phyloP scores from a whole-genome alignment of 208 protist genomes.

The Vickermania ingenoplastis region DNA sequence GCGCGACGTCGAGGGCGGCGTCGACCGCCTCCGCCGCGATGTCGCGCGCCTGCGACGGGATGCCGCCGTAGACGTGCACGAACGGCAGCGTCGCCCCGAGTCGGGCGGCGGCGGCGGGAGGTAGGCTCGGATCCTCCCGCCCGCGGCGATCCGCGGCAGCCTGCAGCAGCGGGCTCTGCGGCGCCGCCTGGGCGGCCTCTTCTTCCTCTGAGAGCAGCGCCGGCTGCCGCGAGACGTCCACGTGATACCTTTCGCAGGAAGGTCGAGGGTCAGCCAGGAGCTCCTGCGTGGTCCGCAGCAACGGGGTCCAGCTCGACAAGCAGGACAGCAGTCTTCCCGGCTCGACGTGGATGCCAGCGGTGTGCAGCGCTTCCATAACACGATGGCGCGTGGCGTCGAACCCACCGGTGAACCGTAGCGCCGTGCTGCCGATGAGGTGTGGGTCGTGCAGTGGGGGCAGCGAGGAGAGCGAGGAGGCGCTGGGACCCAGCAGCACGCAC shows the following conservation, averaged over 20 bases:
- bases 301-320: constrained; percentile 36
- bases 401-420: constrained; percentile 12
- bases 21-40: constrained; percentile 54
- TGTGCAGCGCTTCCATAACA: constrained; percentile 22
- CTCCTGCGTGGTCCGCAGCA: constrained; percentile 16
- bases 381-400: constrained; percentile 25
- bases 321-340: constrained; percentile 43
- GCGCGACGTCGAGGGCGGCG: no score
- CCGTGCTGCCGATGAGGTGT: no score
- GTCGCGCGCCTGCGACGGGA: constrained; percentile 33
- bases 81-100: constrained; percentile 11
- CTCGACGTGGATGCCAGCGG: constrained; percentile 38
- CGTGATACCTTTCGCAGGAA: constrained; percentile 30
- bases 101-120: constrained; percentile 5
- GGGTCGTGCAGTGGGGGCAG: constrained; percentile 6
- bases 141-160: background rate
- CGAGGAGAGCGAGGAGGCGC: constrained; percentile 14
- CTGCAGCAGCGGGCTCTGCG: background rate
- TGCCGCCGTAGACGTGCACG: constrained; percentile 69
- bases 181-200: no score
- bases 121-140: background rate
- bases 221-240: constrained; percentile 18
- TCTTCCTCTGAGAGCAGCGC: background rate
- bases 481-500: constrained; percentile 66
- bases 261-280: constrained; percentile 32